Evolutionary conservation across 1,284 basidiomycete species (phyloP).

Genomic region (Sanghuangporus baumii): DNA sequence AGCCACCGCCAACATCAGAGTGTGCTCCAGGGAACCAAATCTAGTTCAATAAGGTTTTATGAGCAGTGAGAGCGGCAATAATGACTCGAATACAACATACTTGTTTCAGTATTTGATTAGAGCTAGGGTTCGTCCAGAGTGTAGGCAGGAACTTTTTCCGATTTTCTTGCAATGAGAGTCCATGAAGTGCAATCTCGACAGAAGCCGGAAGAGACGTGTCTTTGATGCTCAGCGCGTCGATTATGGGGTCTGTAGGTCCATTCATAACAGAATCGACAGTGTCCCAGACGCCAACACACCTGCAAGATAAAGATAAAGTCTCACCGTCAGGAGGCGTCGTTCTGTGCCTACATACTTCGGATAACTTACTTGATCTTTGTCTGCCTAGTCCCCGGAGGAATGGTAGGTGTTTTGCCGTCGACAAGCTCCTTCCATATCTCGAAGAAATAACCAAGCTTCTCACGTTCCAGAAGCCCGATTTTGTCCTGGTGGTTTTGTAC

Average conservation of each 20-base stretch:
- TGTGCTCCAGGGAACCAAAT: slow-evolving; percentile 25
- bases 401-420: slow-evolving; percentile 12
- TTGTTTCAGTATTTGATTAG: slow-evolving; percentile 22
- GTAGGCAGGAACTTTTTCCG: slow-evolving; percentile 25
- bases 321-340: background rate
- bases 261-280: slow-evolving; percentile 25
- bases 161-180: slow-evolving; percentile 26
- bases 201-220: slow-evolving; percentile 22
- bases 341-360: background rate
- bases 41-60: slow-evolving; percentile 11
- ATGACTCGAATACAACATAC: background rate
- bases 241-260: background rate
- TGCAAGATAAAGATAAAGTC: slow-evolving; percentile 10
- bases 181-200: slow-evolving; percentile 26
- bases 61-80: background rate
- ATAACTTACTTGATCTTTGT: slow-evolving; percentile 18
- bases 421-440: slow-evolving; percentile 20
- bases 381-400: slow-evolving; percentile 16
- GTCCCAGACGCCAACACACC: slow-evolving; percentile 27
- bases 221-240: slow-evolving; percentile 23
- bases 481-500: slow-evolving; percentile 14
- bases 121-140: slow-evolving; percentile 21
- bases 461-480: slow-evolving; percentile 19
- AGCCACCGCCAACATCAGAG: slow-evolving; percentile 24
- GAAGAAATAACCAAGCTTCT: slow-evolving; percentile 21